These are phyloP conservation scores for Cadophora malorum DNA, from an alignment of 2,329 filamentous ascomycete genomes.

Conservation along the genomic window DNA sequence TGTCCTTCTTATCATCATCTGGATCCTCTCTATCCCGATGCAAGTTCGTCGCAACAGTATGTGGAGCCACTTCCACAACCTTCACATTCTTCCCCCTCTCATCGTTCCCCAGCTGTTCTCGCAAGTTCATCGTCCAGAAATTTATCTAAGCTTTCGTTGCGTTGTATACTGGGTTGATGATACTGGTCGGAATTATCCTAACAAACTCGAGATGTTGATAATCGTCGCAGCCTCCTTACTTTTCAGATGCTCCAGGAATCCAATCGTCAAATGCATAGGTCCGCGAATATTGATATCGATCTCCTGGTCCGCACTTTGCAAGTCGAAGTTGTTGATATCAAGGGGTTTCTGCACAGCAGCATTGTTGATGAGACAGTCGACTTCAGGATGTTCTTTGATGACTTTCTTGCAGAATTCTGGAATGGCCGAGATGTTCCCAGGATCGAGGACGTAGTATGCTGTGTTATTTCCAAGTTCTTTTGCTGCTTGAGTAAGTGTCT, in stretches of 20 bases:
- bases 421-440: slow-evolving; percentile 52
- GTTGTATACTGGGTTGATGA: slow-evolving; percentile 65
- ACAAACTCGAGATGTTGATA: slow-evolving; percentile 60
- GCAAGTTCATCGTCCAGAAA: slow-evolving; percentile 61
- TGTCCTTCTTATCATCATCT: slow-evolving; percentile 64
- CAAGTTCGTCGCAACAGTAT: slow-evolving; percentile 61
- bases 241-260: too few relatives aligned
- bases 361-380: slow-evolving; percentile 66
- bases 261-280: too few relatives aligned
- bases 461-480: slow-evolving; percentile 51
- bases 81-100: slow-evolving; percentile 47
- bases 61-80: slow-evolving; percentile 63
- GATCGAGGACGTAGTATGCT: slow-evolving; percentile 60
- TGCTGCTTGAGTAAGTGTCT: slow-evolving; percentile 54
- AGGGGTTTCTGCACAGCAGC: slow-evolving; percentile 52
- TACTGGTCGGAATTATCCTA: slow-evolving; percentile 59
- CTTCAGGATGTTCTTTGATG: slow-evolving; percentile 55
- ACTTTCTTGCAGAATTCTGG: slow-evolving; percentile 54
- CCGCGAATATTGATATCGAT: too few relatives aligned
- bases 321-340: too few relatives aligned
- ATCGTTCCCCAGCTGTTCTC: slow-evolving; percentile 52
- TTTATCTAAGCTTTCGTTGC: slow-evolving; percentile 65
- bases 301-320: too few relatives aligned
- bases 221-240: slow-evolving; percentile 41
- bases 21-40: slow-evolving; percentile 62